A percentile compares a stretch with the other conserved stretches of the same genome.
These are phyloP conservation scores for Xylariales sp. DNA, from an alignment of 2,329 filamentous ascomycete genomes.

Conservation along the genomic window DNA sequence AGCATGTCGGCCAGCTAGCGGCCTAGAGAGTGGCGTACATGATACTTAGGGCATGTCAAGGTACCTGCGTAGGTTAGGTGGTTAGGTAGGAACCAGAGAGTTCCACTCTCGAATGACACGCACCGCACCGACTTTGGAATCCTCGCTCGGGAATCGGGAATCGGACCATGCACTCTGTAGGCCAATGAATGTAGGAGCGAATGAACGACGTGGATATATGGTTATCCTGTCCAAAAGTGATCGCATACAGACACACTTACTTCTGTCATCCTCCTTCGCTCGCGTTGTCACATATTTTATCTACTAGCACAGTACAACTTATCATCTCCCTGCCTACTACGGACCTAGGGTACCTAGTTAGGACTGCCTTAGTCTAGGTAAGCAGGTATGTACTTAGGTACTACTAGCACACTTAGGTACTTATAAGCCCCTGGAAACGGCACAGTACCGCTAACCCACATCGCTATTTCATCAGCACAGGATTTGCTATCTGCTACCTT, in stretches of 20 bases:
- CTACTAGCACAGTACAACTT: too few species aligned
- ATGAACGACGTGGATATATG: constrained; percentile 4
- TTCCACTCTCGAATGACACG: constrained; percentile 23
- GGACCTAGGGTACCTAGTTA: too few species aligned
- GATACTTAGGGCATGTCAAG: neutral
- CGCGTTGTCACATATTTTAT: constrained; percentile 1
- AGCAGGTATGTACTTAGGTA: too few species aligned
- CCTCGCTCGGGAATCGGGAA: constrained; percentile 35
- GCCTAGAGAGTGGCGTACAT: constrained; percentile 1
- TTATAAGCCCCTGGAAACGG: neutral
- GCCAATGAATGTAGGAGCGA: constrained; percentile 9
- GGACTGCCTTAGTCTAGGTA: too few species aligned
- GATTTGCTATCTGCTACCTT: constrained; percentile 12
- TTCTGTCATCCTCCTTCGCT: neutral
- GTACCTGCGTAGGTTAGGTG: too few species aligned
- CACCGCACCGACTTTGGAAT: constrained; percentile 10
- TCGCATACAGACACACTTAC: neutral
- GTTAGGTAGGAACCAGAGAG: neutral
- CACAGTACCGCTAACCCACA: constrained; percentile 14
- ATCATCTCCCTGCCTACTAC: neutral
- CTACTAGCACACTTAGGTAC: too few species aligned
- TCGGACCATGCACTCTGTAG: constrained; percentile 25
- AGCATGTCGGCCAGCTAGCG: constrained; percentile 24
- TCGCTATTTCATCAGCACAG: neutral
- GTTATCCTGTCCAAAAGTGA: neutral